Evolutionary conservation across 2,329 filamentous ascomycete genomes (phyloP), one percentile per base, ranked within the genome.

Genomic region (Trichoderma atroviride): DNA sequence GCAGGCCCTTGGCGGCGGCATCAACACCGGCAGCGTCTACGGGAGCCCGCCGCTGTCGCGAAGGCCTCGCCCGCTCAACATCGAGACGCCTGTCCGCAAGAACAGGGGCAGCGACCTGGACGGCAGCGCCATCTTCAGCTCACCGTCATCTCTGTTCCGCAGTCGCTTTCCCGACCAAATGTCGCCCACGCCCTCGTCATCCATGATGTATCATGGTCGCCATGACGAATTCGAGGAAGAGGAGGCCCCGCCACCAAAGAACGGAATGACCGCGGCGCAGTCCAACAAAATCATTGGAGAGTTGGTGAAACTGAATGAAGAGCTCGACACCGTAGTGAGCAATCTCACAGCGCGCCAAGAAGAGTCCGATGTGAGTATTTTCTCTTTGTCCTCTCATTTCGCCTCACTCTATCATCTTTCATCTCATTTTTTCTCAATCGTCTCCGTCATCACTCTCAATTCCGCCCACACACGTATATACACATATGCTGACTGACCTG

Each of bases 311-410:
- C 77, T 90, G 4, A 85, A 84, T 50, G 78, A 80, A 22, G 83
- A 86, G 70, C 77, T 91, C 43, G 81, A 83, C 5, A 78, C 78
- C 5, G 81, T 88, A 13, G 80, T 88, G 40, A 77, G 78, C 33
- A 86, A 84, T 68, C 80, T 91, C 24, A 81, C 83, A 67, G 82
- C 82, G 50, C 82, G 88, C 50, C 85, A 86, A 71, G 86, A 89
- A 75, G 88, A 91, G 77, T 85, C 86, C 55, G 84, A 88, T 76
- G 87, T 84, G 78, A 79, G 81, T 75, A 19, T 47, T 40, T 33
- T 40, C 27, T 14, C 13, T 31, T 40, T 11, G 3, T 3, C n/a
- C 13, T 29, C 4, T 19, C 11, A 35, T 53, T 24, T 31, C 40
- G 7, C 47, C 19, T 53, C 29, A 43, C 16, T 19, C 3, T 9